Evolutionary conservation across 371 early-diverging fungal species (phyloP).

Genomic region (Apophysomyces ossiformis): DNA sequence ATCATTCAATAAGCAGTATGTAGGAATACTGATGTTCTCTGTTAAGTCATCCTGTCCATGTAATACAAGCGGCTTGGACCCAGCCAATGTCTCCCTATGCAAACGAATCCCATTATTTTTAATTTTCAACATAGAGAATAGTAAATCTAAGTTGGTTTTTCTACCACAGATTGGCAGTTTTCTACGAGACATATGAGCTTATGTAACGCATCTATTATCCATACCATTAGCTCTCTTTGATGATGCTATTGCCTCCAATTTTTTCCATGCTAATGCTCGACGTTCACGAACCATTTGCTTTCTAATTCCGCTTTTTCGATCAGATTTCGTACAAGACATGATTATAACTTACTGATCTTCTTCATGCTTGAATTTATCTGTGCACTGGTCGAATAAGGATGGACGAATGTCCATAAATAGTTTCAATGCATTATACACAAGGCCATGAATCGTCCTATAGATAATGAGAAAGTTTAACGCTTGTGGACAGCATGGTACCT

Average conservation of each 20-base stretch:
- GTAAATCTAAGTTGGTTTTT: not conserved
- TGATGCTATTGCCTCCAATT: slow-evolving; percentile 3
- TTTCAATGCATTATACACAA: slow-evolving; percentile 93
- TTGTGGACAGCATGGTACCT: slow-evolving; percentile 50
- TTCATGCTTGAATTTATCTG: slow-evolving; percentile 63
- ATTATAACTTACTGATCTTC: slow-evolving; percentile 14
- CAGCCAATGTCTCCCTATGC: no score
- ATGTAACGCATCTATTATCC: not conserved
- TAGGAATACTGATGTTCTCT: no score
- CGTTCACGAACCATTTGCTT: not conserved
- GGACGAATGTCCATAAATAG: slow-evolving; percentile 93
- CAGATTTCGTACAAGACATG: not conserved
- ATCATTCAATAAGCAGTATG: no score
- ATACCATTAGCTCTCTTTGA: slow-evolving; percentile 3
- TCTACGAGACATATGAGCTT: not conserved
- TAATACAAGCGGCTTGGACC: no score
- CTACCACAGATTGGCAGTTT: not conserved
- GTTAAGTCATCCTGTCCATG: no score
- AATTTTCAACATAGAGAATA: not conserved
- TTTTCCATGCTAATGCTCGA: not conserved
- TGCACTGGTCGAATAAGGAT: slow-evolving; percentile 88
- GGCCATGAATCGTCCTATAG: slow-evolving; percentile 87
- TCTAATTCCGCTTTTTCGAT: not conserved
- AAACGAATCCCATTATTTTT: no score
- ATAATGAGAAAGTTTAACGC: not conserved